Base-by-base conservation (phyloP, 2,329 filamentous ascomycete species). In the Calonectria crousiana region DNA sequence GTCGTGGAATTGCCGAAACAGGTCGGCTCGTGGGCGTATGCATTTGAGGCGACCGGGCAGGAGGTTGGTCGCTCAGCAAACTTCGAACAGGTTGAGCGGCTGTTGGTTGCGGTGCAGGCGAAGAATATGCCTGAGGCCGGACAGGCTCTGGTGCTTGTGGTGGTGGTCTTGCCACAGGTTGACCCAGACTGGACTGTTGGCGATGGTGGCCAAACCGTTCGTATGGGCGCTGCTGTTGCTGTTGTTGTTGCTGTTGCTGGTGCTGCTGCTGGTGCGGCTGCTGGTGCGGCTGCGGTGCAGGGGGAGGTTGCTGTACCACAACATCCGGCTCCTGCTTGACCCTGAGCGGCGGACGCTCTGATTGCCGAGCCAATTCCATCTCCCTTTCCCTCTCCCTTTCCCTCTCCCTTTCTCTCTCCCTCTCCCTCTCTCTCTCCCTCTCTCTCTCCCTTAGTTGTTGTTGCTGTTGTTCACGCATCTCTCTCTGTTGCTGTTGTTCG, bases 311-410 rank as follows among this genome's bases (percentile, higher is more conserved):
- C 56, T 62, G 56, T 23, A 62, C 34, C 9, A 81, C 80, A 56
- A 85, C 77, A 60, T 90, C 89, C 4, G 86, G 86, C 76, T 91
- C 89, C 75, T 90, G 88, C 80, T 90, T 90, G 62, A 90, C 79
- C 18, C 82, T 80, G 71, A 84, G 72, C n/a, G 82, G 74, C 58
- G 82, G 82, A 18, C 82, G 78, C 58, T 84, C 82, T 8, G 77
- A 69, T 41, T 82, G 82, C 5, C 81, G 81, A 23, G 70, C 71
- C 62, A 83, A 66, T 36, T 84, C 83, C 36, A 78, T 79, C 65
- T 84, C 80, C 30, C 79, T 75, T 30, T 84, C 81, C 80, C 56
- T 51, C 26, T 67, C 51, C 26, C 51, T 44, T 34, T 38, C 36
- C 58, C 64, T 52, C 4, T 52, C 49, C 9, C 49, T 52, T 8